These are phyloP conservation scores for Yarrowia porcina DNA, from an alignment of 805 yeast genomes.

Conservation along the genomic window DNA sequence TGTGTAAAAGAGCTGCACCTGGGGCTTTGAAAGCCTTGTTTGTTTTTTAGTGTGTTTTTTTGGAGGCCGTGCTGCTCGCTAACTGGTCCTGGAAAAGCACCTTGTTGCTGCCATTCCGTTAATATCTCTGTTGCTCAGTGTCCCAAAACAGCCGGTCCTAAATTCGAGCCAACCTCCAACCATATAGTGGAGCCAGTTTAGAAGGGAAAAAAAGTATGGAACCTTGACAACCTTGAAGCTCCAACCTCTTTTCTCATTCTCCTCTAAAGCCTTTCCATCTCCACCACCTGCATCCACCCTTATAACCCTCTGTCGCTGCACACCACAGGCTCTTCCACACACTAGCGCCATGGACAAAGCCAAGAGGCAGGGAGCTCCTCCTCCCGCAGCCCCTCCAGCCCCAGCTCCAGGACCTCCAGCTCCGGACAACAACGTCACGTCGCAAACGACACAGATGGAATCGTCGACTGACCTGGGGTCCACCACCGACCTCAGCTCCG, in stretches of 20 bases:
- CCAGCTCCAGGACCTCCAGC: neutral
- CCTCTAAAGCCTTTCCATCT: neutral
- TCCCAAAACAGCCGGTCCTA: neutral
- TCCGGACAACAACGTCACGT: neutral
- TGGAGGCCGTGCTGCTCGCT: neutral
- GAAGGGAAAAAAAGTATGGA: conserved; percentile 8
- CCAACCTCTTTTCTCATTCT: conserved; percentile 14
- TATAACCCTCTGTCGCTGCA: neutral
- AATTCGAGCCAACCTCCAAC: neutral
- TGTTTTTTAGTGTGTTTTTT: neutral
- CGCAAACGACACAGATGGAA: neutral
- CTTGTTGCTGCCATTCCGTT: no score
- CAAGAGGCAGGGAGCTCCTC: conserved; percentile 18
- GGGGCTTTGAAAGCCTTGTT: neutral
- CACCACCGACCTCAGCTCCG: neutral
- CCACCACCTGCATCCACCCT: neutral
- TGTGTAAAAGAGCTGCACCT: neutral
- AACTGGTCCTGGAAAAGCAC: neutral
- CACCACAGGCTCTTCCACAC: neutral
- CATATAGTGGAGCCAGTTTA: neutral
- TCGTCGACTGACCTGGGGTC: neutral
- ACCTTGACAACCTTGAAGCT: neutral
- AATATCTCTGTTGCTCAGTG: no score
- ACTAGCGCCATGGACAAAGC: conserved; percentile 21
- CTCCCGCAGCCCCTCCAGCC: neutral